A percentile compares a stretch with the other conserved stretches of the same genome.
Conservation (phyloP, 257 asterid genomes). For the Capsicum rhomboideum region DNA sequence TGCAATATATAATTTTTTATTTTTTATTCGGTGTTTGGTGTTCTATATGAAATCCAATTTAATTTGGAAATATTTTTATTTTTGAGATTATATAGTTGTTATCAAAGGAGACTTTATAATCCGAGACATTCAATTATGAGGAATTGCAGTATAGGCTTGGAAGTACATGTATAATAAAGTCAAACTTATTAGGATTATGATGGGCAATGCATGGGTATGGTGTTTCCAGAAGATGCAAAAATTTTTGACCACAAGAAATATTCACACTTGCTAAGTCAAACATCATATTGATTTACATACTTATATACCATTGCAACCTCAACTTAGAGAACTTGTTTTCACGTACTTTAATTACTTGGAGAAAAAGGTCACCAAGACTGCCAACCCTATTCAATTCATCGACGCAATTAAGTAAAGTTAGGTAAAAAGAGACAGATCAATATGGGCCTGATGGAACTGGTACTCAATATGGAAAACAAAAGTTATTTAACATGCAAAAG, state of each 20-base stretch:
- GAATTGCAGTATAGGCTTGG: neutral
- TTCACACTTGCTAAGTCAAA: neutral
- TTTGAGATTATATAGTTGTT: no score
- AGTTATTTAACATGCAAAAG: neutral
- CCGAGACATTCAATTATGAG: neutral
- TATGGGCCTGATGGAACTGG: neutral
- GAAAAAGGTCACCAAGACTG: neutral
- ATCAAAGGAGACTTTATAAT: neutral
- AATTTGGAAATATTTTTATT: neutral
- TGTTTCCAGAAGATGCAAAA: neutral
- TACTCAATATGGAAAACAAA: neutral
- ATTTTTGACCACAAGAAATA: neutral
- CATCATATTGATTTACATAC: neutral
- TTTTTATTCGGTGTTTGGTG: neutral
- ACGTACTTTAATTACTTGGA: no score
- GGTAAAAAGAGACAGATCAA: neutral
- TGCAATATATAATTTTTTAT: neutral
- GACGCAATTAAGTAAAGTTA: neutral
- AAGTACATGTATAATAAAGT: neutral
- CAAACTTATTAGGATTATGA: neutral
- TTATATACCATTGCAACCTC: neutral
- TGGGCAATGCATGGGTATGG: neutral
- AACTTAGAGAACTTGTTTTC: neutral
- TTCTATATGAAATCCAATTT: neutral
- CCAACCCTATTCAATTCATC: neutral